Evolutionary conservation across 441 rosid genomes (phyloP), one percentile per base, ranked within the genome.

Genomic region (Manihot esculenta): DNA sequence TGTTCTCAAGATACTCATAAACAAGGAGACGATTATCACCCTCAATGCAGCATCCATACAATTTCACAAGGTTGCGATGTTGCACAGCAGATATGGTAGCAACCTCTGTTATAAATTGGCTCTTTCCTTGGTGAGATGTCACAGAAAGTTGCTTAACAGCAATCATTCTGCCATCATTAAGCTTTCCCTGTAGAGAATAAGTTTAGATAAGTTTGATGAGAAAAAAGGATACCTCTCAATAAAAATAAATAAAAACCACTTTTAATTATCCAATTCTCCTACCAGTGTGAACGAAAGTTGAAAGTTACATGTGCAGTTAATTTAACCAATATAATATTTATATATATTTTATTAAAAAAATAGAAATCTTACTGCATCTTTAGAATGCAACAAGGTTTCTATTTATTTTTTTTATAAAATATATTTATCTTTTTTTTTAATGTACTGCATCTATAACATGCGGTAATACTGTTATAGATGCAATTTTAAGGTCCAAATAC

Each of bases 51-150:
- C 88, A 91, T 24, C 94, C 88, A 20, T 85, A 79, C 48, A 89
- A 57, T 78, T 84, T 87, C 18, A 91, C 91, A 59, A 88, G 92
- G 81, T 91, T 87, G 35, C 91, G 88, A 71, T 91, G 92, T 74
- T 85, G 89, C 66, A 86, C 91, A 27, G 89, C 88, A 68, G 92
- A 73, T 77, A 84, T 82, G 38, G 82, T 82, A 1, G 83, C 82
- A 68, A 86, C 73, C 76, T 86, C 88, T 47, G 83, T 15, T 41
- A 77, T 54, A 62, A 86, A 84, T 64, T 82, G 85, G 58, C 53
- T 72, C 69, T 80, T 79, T 41, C 88, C 86, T 24, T 79, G 86
- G 69, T 62, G 78, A 7, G 86, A 79, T 66, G 75, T 53, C 18
- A 68, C 62, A 44, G 80, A 77, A 38, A 84, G 79, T 61, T 71